Conservation (phyloP, 2,329 filamentous ascomycete species). For the Diaporthe longicolla region DNA sequence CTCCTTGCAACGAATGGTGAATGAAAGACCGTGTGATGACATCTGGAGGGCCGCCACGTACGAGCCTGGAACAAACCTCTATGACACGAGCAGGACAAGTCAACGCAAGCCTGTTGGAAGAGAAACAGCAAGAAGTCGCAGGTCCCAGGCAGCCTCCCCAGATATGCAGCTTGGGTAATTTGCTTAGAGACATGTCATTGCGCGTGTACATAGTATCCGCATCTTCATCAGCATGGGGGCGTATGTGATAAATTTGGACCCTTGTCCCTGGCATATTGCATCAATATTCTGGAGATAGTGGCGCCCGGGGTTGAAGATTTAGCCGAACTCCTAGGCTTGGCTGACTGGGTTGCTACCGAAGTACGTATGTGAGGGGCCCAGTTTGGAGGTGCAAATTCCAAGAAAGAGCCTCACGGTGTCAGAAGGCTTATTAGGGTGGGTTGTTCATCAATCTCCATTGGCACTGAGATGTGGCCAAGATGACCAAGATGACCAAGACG, state of each 20-base stretch:
- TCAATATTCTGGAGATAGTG: background rate
- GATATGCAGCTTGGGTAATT: background rate
- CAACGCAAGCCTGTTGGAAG: background rate
- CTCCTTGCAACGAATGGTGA: background rate
- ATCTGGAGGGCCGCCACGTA: background rate
- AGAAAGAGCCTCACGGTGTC: background rate
- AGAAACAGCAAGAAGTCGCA: background rate
- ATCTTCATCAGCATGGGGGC: background rate
- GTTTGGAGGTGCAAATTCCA: background rate
- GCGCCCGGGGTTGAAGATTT: background rate
- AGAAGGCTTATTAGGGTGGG: background rate
- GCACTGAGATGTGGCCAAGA: background rate
- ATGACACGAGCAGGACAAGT: background rate
- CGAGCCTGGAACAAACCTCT: too few species aligned
- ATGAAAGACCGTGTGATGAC: background rate
- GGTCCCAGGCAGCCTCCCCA: background rate
- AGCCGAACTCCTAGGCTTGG: background rate
- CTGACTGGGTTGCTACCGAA: background rate
- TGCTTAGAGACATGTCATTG: background rate
- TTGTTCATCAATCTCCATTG: constrained; percentile 1
- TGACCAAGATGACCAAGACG: constrained; percentile 15
- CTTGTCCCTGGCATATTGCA: background rate
- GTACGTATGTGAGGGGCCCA: background rate
- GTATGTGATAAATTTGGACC: background rate
- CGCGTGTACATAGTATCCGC: background rate